Evolutionary conservation across 345 rosid genomes (phyloP), one percentile per base, ranked within the genome.

Genomic region (Citrus cavaleriei): DNA sequence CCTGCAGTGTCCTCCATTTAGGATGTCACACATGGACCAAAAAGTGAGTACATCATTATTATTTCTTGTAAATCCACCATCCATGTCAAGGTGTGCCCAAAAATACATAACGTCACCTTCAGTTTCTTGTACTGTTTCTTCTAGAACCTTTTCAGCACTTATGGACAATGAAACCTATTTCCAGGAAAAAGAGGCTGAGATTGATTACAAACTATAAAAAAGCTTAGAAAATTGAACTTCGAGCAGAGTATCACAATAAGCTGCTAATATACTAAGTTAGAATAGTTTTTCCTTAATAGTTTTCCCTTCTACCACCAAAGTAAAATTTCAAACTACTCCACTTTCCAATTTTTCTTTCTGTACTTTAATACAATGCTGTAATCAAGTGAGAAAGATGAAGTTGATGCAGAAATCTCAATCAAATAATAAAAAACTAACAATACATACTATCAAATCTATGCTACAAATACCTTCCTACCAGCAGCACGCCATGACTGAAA

Each of bases 401-500:
- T 63, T 81, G 57, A 77, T 51, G 21, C 30, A 25, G 51, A 67
- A 54, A 73, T 46, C 55, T 70, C 54, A 58, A 60, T 40, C 64
- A 21, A 8, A 35, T 19, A 60, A 75, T 54, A 19, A 81, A 70
- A 62, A 64, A 4, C 77, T 70, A 19, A 16, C 24, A 42, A 55
- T 61, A 51, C 58, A 63, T 38, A 59, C 58, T 73, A 68, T 59
- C 40, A 65, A 64, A 83, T 68, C 30, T 74, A 51, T 18, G 58
- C 62, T 78, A 81, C 70, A 83, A 82, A 78, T 94, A 96, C 98
- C 99, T 94, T 92, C 86, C 95, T 90, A 88, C 97, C 98, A 78
- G 95, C 87, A 82, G 98, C 92, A 80, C 85, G 97, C 99, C 99
- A 94, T 80, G 99, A 96, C 79, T 96, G 99, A 84, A 96, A 96